Conservation (phyloP, 345 rosid species). For the Gossypium arboreum region DNA sequence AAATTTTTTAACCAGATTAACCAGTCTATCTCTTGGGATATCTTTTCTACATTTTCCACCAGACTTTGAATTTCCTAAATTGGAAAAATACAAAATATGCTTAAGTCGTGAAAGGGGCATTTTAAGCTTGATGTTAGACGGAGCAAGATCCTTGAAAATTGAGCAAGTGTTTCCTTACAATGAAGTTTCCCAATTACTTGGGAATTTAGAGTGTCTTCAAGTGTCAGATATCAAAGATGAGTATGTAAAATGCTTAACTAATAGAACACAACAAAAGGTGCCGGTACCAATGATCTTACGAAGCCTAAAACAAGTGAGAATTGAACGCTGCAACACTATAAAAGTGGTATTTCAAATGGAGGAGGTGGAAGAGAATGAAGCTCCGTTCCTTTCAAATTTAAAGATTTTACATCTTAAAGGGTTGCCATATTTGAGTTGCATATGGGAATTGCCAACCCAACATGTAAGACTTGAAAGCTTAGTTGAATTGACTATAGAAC, state of each 20-base stretch:
- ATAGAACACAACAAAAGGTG: neutral
- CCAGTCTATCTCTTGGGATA: neutral
- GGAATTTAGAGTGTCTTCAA: neutral
- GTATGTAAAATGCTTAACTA: neutral
- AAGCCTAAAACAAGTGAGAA: neutral
- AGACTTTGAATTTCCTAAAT: neutral
- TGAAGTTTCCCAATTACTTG: neutral
- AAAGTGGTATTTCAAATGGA: neutral
- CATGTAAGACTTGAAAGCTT: neutral
- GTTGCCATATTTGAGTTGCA: neutral
- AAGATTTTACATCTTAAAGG: neutral
- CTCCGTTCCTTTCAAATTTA: neutral
- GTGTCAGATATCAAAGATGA: neutral
- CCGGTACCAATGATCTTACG: neutral
- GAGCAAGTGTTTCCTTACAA: neutral
- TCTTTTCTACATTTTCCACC: neutral
- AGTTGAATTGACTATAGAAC: neutral
- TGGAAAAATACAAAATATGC: neutral
- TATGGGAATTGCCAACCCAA: neutral
- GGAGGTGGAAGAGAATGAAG: neutral
- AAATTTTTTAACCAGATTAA: neutral
- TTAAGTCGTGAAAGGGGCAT: fast-evolving
- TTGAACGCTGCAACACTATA: neutral
- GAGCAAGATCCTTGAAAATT: too few relatives aligned
- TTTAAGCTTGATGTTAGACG: too few relatives aligned